Percentiles rank a stretch among this genome's conserved stretches.
Conservation (phyloP, 2,329 filamentous ascomycete species). For the Colletotrichum sublineola region DNA sequence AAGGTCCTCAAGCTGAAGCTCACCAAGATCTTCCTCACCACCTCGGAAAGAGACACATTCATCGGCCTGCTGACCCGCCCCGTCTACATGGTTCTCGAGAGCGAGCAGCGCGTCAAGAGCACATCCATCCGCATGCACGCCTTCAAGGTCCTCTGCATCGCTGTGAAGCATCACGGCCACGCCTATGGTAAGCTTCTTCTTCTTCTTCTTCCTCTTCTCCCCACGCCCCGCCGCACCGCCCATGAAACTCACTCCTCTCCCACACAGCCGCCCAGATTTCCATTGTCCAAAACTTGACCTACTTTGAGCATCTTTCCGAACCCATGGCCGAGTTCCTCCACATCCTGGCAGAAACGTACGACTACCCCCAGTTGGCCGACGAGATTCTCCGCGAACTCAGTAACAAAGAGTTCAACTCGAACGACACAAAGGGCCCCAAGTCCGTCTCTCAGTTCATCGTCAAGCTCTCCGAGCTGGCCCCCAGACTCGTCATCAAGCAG, state of each 20-base stretch:
- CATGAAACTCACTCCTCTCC: slow-evolving; percentile 47
- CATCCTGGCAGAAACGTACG: slow-evolving; percentile 96
- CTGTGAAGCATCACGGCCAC: slow-evolving; percentile 97
- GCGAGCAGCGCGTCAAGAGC: slow-evolving; percentile 90
- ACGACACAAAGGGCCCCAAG: slow-evolving; percentile 94
- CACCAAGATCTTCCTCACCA: slow-evolving; percentile 93
- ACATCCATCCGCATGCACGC: slow-evolving; percentile 94
- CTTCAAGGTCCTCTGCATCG: slow-evolving; percentile 96
- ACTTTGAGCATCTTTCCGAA: slow-evolving; percentile 98
- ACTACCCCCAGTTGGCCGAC: slow-evolving; percentile 94
- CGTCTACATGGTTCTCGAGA: slow-evolving; percentile 94
- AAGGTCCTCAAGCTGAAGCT: slow-evolving; percentile 95
- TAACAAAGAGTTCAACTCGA: slow-evolving; percentile 98
- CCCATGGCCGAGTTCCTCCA: slow-evolving; percentile 99
- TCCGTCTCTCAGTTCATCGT: slow-evolving; percentile 95
- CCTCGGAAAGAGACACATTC: slow-evolving; percentile 95
- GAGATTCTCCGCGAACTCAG: slow-evolving; percentile 94
- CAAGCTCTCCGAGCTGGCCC: slow-evolving; percentile 91
- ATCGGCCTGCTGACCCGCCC: slow-evolving; percentile 91
- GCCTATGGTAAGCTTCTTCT: slow-evolving; percentile 78
- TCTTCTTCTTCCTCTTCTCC: too few relatives aligned
- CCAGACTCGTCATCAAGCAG: slow-evolving; percentile 94
- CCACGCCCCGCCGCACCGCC: slow-evolving; percentile 13
- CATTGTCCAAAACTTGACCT: slow-evolving; percentile 96
- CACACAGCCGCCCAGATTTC: slow-evolving; percentile 89